Evolutionary conservation across 768 basidiomycete genomes (phyloP).

Genomic region (Boletus rubescentipes): DNA sequence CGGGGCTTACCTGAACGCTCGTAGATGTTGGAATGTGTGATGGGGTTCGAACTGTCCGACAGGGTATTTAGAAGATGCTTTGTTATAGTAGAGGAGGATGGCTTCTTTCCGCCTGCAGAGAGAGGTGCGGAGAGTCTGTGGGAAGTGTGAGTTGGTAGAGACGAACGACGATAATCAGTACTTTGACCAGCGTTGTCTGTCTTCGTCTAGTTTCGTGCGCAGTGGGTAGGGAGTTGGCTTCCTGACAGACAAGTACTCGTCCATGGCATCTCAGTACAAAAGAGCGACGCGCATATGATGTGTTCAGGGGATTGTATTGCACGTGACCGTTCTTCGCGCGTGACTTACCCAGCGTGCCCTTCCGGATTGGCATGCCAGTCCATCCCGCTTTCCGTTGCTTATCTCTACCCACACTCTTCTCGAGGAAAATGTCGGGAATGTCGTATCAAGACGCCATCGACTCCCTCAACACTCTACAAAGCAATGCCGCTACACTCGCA

Average conservation of each 20-base stretch:
- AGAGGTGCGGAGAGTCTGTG: constrained; percentile 32
- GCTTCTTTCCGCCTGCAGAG: constrained; percentile 30
- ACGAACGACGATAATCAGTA: neutral
- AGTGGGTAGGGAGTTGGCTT: constrained; percentile 21
- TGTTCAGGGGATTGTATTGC: constrained; percentile 9
- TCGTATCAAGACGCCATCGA: constrained; percentile 75
- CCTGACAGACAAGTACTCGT: constrained; percentile 25
- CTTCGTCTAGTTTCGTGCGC: constrained; percentile 16
- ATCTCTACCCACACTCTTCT: constrained; percentile 7
- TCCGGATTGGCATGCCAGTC: neutral
- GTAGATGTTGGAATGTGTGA: constrained; percentile 68
- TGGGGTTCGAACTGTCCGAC: constrained; percentile 66
- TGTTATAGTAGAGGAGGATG: constrained; percentile 48
- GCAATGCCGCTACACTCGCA: constrained; percentile 91
- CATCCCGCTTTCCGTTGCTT: constrained; percentile 8
- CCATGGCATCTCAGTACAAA: constrained; percentile 16
- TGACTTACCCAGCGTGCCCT: neutral
- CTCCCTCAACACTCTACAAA: constrained; percentile 77
- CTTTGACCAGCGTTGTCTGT: constrained; percentile 19
- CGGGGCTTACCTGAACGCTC: constrained; percentile 54
- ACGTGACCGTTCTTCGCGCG: constrained; percentile 10
- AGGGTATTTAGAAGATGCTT: constrained; percentile 62
- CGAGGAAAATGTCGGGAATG: constrained; percentile 48
- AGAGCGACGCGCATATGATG: neutral
- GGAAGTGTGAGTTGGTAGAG: constrained; percentile 8